Conservation (phyloP, 108 stramenopile species). For the Skeletonema tropicum region DNA sequence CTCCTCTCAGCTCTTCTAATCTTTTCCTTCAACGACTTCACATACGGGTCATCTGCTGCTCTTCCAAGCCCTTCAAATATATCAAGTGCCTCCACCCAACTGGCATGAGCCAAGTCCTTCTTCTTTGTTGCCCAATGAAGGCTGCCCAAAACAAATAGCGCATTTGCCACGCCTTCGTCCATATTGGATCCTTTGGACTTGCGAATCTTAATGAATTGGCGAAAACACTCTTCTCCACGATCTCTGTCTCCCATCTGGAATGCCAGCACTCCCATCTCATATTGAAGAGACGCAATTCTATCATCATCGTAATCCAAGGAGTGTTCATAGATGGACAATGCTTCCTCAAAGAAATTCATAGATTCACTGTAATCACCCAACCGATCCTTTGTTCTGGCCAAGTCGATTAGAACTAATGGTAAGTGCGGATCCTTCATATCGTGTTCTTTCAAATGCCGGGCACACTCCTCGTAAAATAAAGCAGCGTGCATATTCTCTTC, state of each 20-base stretch:
- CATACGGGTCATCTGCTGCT: conserved; percentile 41
- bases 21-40: conserved; percentile 41
- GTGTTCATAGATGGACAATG: conserved; percentile 29
- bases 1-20: conserved; percentile 37
- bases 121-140: conserved; percentile 50
- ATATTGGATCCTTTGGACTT: conserved; percentile 38
- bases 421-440: conserved; percentile 45
- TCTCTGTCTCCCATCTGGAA: conserved; percentile 48
- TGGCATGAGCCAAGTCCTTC: conserved; percentile 34
- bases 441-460: conserved; percentile 43
- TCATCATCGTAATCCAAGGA: conserved; percentile 42
- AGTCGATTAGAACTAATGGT: conserved; percentile 44
- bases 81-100: conserved; percentile 41
- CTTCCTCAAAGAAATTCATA: conserved; percentile 46
- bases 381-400: conserved; percentile 46
- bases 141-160: conserved; percentile 42
- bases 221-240: conserved; percentile 39
- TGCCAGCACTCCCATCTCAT: conserved; percentile 49
- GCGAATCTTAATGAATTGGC: conserved; percentile 39
- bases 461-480: conserved; percentile 50
- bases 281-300: conserved; percentile 41
- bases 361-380: conserved; percentile 40
- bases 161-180: conserved; percentile 52
- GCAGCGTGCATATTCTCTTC: conserved; percentile 50
- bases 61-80: conserved; percentile 38